phyloP scores from a whole-genome alignment of 1,284 basidiomycete genomes.

The Porogramme epimiltina region DNA sequence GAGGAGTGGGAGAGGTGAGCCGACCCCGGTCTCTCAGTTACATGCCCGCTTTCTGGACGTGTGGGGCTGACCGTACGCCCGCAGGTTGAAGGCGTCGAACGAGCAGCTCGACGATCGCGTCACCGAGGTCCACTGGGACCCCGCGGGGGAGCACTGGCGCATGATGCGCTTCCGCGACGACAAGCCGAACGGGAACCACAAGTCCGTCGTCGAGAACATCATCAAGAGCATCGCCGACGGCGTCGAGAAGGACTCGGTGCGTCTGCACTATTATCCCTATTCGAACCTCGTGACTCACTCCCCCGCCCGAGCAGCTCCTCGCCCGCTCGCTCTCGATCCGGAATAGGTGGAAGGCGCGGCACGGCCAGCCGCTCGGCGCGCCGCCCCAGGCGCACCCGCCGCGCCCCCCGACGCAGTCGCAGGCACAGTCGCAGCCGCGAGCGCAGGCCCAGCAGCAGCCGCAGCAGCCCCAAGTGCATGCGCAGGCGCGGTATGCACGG shows the following conservation, averaged over 20 bases:
- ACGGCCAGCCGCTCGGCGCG: slow-evolving; percentile 36
- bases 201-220: slow-evolving; percentile 80
- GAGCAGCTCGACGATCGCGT: slow-evolving; percentile 94
- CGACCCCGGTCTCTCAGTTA: background rate
- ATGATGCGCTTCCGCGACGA: slow-evolving; percentile 93
- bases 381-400: slow-evolving; percentile 14
- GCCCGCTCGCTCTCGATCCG: slow-evolving; percentile 61
- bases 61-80: too few species aligned
- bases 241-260: slow-evolving; percentile 81
- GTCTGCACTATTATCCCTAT: too few species aligned
- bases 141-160: slow-evolving; percentile 67
- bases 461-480: slow-evolving; percentile 10
- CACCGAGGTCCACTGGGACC: slow-evolving; percentile 93
- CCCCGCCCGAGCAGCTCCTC: slow-evolving; percentile 59
- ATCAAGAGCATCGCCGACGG: slow-evolving; percentile 89
- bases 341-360: slow-evolving; percentile 69
- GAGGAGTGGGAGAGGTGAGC: slow-evolving; percentile 91
- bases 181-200: slow-evolving; percentile 89
- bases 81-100: slow-evolving; percentile 81
- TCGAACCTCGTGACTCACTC: background rate
- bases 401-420: slow-evolving; percentile 1
- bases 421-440: slow-evolving; percentile 15
- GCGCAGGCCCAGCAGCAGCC: slow-evolving; percentile 22
- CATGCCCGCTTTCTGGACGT: background rate
- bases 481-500: slow-evolving; percentile 57